A percentile compares a stretch with the other conserved stretches of the same genome.
These are phyloP conservation scores for Wallacemonas sp. DNA, from an alignment of 208 protist species.

Conservation along the genomic window DNA sequence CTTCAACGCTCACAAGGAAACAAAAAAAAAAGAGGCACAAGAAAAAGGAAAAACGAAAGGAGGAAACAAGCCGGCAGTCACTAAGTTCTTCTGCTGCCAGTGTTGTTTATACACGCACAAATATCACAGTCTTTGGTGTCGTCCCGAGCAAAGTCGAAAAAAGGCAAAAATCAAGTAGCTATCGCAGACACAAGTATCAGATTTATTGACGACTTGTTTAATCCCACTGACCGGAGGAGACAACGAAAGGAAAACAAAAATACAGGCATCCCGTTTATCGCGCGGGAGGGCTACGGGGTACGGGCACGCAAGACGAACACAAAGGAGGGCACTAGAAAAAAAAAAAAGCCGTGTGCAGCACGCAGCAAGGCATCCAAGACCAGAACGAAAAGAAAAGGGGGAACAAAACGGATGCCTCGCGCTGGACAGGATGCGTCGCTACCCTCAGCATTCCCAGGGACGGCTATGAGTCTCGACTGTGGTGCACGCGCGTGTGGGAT, in stretches of 20 bases:
- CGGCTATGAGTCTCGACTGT: no score
- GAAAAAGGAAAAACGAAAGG: not conserved
- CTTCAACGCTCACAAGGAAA: constrained; percentile 1
- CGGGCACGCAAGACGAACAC: not conserved
- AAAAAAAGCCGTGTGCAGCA: constrained; percentile 14
- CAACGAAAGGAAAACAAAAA: constrained; percentile 8
- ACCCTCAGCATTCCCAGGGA: no score
- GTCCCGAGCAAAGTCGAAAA: not conserved
- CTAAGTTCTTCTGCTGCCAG: no score
- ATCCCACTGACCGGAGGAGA: no score
- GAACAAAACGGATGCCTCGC: constrained; percentile 10
- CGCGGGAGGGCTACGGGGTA: no score
- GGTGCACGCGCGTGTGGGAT: no score
- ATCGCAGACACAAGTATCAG: no score
- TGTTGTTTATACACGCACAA: no score
- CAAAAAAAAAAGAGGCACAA: constrained; percentile 2
- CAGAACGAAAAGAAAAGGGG: not conserved
- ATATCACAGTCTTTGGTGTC: no score
- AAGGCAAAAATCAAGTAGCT: not conserved
- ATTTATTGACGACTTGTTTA: no score
- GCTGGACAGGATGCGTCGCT: no score
- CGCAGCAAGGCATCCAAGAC: constrained; percentile 2
- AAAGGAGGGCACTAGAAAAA: constrained; percentile 17
- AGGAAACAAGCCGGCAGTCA: not conserved
- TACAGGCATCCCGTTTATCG: no score